Evolutionary conservation across 1,284 basidiomycete genomes (phyloP).

Genomic region (Wallemia hederae): DNA sequence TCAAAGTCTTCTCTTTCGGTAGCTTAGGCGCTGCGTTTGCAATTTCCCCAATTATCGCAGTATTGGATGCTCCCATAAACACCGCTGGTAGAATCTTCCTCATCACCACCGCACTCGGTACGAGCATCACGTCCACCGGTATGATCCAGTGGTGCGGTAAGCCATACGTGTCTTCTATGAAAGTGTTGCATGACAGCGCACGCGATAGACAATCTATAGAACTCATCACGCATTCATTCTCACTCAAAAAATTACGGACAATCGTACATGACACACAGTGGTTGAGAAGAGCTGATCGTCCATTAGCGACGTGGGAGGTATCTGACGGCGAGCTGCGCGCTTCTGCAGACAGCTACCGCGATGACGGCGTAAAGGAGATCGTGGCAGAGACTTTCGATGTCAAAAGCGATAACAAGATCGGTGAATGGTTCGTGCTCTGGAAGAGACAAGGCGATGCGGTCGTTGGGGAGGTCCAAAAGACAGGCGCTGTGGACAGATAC

Average conservation of each 20-base stretch:
- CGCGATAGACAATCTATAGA: conserved; percentile 16
- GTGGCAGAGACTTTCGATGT: conserved; percentile 32
- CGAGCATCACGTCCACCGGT: conserved; percentile 37
- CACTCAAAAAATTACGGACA: not conserved
- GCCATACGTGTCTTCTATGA: conserved; percentile 24
- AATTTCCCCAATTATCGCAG: conserved; percentile 46
- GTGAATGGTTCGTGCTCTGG: conserved; percentile 46
- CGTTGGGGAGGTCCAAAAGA: conserved; percentile 26
- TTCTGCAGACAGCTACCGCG: conserved; percentile 35
- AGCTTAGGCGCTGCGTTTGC: conserved; percentile 40
- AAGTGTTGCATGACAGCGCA: conserved; percentile 17
- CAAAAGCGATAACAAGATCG: conserved; percentile 30
- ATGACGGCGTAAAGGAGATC: conserved; percentile 34
- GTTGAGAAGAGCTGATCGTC: conserved; percentile 34
- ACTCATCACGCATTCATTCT: conserved; percentile 3
- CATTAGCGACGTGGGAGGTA: conserved; percentile 33
- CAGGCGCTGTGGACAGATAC: conserved; percentile 33
- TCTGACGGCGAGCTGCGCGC: conserved; percentile 37
- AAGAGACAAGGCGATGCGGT: conserved; percentile 24
- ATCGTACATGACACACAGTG: conserved; percentile 8
- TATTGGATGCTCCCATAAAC: conserved; percentile 45
- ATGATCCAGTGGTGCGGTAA: conserved; percentile 39
- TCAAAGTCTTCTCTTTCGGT: conserved; percentile 55
- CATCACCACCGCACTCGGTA: conserved; percentile 35
- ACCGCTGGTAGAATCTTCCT: conserved; percentile 36